A percentile compares a stretch with the other conserved stretches of the same genome.
These are phyloP conservation scores for Nannochloropsis granulata DNA, from an alignment of 108 stramenopile species.

Conservation along the genomic window DNA sequence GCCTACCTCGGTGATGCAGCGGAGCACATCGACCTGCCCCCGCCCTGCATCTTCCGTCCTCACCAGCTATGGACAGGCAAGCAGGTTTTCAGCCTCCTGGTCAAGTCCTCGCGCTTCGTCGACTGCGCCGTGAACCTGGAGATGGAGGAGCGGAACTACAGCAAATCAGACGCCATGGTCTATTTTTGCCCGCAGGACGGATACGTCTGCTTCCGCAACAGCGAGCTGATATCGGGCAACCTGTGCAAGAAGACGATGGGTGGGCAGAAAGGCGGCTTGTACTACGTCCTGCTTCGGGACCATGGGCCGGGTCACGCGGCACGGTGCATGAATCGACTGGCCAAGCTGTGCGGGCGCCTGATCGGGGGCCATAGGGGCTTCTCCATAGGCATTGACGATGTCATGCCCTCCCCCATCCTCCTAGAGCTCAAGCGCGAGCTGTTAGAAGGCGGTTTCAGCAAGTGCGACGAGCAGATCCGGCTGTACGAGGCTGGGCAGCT, in stretches of 20 bases:
- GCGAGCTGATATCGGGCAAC: slow-evolving; percentile 80
- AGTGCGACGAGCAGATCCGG: slow-evolving; percentile 65
- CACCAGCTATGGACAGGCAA: slow-evolving; percentile 92
- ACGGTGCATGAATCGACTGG: slow-evolving; percentile 74
- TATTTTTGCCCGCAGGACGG: slow-evolving; percentile 89
- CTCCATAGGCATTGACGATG: slow-evolving; percentile 94
- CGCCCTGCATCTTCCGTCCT: slow-evolving; percentile 78
- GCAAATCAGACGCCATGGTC: slow-evolving; percentile 20
- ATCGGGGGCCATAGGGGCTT: slow-evolving; percentile 81
- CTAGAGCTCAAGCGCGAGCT: slow-evolving; percentile 15
- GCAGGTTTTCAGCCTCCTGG: slow-evolving; percentile 52
- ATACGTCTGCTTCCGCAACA: slow-evolving; percentile 72
- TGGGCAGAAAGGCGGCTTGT: slow-evolving; percentile 80
- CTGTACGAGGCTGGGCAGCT: slow-evolving; percentile 66
- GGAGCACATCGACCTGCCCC: slow-evolving; percentile 71
- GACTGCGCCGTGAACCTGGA: slow-evolving; percentile 61
- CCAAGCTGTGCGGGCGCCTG: slow-evolving; percentile 78
- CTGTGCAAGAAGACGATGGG: slow-evolving; percentile 91
- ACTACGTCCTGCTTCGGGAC: slow-evolving; percentile 78
- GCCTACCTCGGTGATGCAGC: slow-evolving; percentile 77
- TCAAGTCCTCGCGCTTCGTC: slow-evolving; percentile 52
- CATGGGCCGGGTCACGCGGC: slow-evolving; percentile 54
- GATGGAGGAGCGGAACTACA: slow-evolving; percentile 82
- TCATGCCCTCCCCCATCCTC: slow-evolving; percentile 65
- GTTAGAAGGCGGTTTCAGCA: slow-evolving; percentile 6